Percentiles rank a stretch among this genome's conserved stretches.
These are phyloP conservation scores for Lepidium africanum DNA, from an alignment of 345 rosid species.

Conservation along the genomic window DNA sequence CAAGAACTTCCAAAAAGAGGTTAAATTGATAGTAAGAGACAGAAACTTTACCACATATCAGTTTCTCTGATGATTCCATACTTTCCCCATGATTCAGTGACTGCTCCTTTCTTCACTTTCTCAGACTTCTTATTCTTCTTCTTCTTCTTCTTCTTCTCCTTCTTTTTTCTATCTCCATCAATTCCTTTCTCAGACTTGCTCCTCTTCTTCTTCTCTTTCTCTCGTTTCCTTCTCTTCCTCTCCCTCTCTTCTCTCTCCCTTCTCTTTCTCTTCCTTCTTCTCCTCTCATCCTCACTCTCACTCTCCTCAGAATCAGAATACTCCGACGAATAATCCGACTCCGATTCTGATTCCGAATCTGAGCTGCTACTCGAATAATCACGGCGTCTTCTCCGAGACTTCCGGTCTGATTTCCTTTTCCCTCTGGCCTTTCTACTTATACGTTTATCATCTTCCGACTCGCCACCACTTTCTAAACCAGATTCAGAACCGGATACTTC, in stretches of 20 bases:
- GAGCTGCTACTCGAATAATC: slow-evolving; percentile 26
- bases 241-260: slow-evolving; percentile 23
- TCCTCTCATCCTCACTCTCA: slow-evolving; percentile 30
- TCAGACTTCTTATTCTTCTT: slow-evolving; percentile 43
- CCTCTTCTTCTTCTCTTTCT: slow-evolving; percentile 21
- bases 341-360: slow-evolving; percentile 33
- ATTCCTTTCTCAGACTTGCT: slow-evolving; percentile 2
- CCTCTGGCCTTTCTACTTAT: slow-evolving; percentile 25
- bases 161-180: slow-evolving; percentile 21
- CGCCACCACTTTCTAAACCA: slow-evolving; percentile 21
- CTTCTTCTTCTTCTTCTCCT: slow-evolving; percentile 37
- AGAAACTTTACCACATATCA: slow-evolving; percentile 72
- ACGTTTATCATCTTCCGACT: slow-evolving; percentile 27
- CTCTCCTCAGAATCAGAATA: slow-evolving; percentile 40
- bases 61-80: slow-evolving; percentile 89
- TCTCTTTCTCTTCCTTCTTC: slow-evolving; percentile 37
- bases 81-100: slow-evolving; percentile 91
- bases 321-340: slow-evolving; percentile 36
- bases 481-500: slow-evolving; percentile 16
- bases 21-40: not conserved
- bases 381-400: slow-evolving; percentile 28
- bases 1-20: not conserved
- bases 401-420: slow-evolving; percentile 32
- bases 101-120: slow-evolving; percentile 72
- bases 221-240: slow-evolving; percentile 16